Evolutionary conservation across 176 grass and related monocot species (phyloP), one percentile per base, ranked within the genome.

Genomic region (Aegilops bicornis): DNA sequence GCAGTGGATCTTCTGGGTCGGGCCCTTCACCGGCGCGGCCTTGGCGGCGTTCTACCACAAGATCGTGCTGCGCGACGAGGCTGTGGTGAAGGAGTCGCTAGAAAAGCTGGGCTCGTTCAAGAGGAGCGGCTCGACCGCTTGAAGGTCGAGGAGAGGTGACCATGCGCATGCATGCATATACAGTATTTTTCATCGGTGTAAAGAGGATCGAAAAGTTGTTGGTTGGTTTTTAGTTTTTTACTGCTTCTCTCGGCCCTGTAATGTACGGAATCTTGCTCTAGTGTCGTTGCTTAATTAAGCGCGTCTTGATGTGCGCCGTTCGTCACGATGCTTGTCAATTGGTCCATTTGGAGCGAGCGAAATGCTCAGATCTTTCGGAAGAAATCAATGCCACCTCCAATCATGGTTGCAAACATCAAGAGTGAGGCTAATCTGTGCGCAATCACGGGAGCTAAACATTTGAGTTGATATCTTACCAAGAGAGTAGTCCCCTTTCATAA

Each of bases 1-100:
- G 1, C 76, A 79, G 84, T 86, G 84, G 84, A 86, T 86, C 84
- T 86, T 86, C 64, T 86, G 84, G 84, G 76, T 86, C 23, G 84
- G 76, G 3, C 84, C 84, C 31, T 69, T 86, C 84, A 1, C 17
- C 17, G 84, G 84, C 68, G 84, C 76, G 2, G 84, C 76, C 23
- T 5, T 79, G 7, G 84, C 84, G 64, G 64, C 76, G 48, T 19
- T 79, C 64, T 86, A 86, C 48, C 84, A 86, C 76, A 77, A 86
- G 64, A 48, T 79, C 48, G 76, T 86, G 71, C 40, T 74, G 71
- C 71, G 71, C 71, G 71, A 74, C 71, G 23, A 47, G 23, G 71
- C 71, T 5, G 13, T 73, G 1, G 2, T 74, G 12, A 74, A 74
- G 40, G 71, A 73, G n/a, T 47, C 43, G 25, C 24, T 76, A 52